Conservation (phyloP, 2,329 filamentous ascomycete genomes). For the Ilyonectria sp. region DNA sequence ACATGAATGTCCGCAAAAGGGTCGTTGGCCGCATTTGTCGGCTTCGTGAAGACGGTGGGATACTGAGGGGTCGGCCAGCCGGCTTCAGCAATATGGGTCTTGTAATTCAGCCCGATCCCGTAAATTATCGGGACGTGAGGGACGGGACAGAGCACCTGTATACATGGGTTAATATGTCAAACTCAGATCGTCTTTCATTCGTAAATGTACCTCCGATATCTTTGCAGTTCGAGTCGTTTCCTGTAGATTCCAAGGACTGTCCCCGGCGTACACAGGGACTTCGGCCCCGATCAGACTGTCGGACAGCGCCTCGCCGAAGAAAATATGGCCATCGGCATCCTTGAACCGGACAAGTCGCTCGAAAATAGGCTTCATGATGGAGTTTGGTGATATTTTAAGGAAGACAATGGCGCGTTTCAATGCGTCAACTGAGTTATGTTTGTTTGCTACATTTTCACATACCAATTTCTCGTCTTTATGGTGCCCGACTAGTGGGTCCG, state of each 20-base stretch:
- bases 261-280: constrained; percentile 11
- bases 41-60: constrained; percentile 21
- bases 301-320: constrained; percentile 5
- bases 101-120: constrained; percentile 21
- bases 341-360: constrained; percentile 13
- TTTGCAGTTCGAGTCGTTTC: neutral
- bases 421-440: neutral
- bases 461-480: neutral
- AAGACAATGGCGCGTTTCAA: too few relatives aligned
- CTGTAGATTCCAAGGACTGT: constrained; percentile 6
- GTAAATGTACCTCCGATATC: constrained; percentile 8
- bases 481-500: neutral
- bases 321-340: constrained; percentile 4
- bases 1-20: constrained; percentile 2
- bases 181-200: neutral
- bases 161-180: neutral
- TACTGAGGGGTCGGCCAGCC: constrained; percentile 12
- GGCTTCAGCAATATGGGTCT: constrained; percentile 19
- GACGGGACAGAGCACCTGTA: constrained; percentile 10
- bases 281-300: neutral
- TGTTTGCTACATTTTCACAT: neutral
- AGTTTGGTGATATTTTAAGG: neutral
- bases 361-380: constrained; percentile 2
- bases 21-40: constrained; percentile 9
- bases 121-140: constrained; percentile 9